Base-by-base conservation (phyloP, 495 filamentous ascomycete species). In the Tuber brumale region DNA sequence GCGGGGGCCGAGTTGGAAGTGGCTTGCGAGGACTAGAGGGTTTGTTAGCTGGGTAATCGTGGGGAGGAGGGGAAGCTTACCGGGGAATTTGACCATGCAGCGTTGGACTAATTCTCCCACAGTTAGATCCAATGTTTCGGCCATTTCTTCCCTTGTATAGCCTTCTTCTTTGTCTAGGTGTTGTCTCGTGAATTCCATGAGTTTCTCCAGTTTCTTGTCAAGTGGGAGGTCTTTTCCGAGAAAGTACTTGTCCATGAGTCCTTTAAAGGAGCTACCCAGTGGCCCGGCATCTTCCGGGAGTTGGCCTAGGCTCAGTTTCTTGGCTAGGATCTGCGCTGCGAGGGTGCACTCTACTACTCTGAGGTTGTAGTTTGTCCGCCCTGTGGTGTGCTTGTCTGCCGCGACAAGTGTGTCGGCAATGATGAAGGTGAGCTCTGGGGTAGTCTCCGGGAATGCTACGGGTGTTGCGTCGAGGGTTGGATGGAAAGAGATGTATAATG, bases 321-420 rank as follows among this genome's bases (percentile, higher is more conserved):
- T 90, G 48, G 89, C 88, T 3, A 93, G 89, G 77, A 87, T 90
- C 81, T 92, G 90, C 3, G 95, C 93, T 19, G 96, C 96, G 45
- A 99, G 88, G 10, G 91, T 94, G 85, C 93, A 96, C 84, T 98
- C 95, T 14, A 97, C 95, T 1, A 99, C 95, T 27, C 95, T 91
- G 9, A 99, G 90, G 84, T 99, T 99, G 87, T 98, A 99, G 86
- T 93, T 93, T 73, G 94, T 90, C 1, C 94, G 94, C 0, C 91
- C 95, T 0, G 94, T 97, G 46, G 94, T 92, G 83, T 96, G 93
- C 85, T 99, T 99, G 85, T 98, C 93, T 16, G 94, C 92, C 51
- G 91, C 90, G 73, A 98, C 92, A 84, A 97, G 97, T 72, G 91
- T 94, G 83, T 98, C 95, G 31, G 95, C 95, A 81, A 97, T 93